Evolutionary conservation across 2,329 filamentous ascomycete genomes (phyloP).

Genomic region (Monilinia fructigena): DNA sequence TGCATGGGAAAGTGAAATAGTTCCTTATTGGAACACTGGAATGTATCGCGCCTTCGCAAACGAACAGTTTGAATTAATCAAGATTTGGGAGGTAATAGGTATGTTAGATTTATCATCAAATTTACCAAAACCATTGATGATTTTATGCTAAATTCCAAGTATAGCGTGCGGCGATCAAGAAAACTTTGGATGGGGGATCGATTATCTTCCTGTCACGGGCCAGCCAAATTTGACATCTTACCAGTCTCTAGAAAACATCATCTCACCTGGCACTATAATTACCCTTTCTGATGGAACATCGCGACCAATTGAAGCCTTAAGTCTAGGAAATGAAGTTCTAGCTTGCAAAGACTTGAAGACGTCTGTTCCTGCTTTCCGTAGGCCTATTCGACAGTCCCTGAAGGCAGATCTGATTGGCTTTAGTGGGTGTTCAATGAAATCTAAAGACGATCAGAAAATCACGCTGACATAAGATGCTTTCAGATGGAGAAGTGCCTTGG

Average conservation of each 20-base stretch:
- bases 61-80: background rate
- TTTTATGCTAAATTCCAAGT: background rate
- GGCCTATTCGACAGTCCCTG: background rate
- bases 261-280: background rate
- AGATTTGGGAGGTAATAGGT: background rate
- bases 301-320: slow-evolving; percentile 1
- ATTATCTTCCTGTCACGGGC: slow-evolving; percentile 2
- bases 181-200: background rate
- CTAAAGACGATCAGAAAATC: background rate
- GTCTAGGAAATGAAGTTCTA: background rate
- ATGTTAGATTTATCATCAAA: background rate
- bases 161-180: background rate
- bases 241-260: background rate
- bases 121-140: background rate
- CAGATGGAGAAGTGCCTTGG: background rate
- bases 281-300: background rate
- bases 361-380: background rate
- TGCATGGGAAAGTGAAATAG: background rate
- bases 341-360: background rate
- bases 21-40: background rate
- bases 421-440: background rate
- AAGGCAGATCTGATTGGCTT: slow-evolving; percentile 2
- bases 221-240: background rate
- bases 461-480: background rate
- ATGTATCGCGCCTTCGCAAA: background rate